Evolutionary conservation across 2,329 filamentous ascomycete species (phyloP), one percentile per base, ranked within the genome.

Genomic region (Alternaria triticina): DNA sequence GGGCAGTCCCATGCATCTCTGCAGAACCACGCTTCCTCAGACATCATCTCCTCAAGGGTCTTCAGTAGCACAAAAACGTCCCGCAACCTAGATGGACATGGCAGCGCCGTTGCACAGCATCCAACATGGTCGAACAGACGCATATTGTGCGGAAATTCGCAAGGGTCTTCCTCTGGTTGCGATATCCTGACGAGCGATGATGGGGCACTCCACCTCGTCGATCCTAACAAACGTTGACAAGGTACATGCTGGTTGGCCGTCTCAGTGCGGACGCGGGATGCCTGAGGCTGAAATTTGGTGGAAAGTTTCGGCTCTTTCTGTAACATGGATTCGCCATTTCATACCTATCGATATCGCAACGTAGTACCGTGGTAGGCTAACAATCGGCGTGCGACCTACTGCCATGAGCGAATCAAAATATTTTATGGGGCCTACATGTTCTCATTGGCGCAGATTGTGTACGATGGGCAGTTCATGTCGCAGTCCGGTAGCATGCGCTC

Each of bases 11-110:
- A 71, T 57, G 69, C 66, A 15, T 73, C 67, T 58, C 59, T 75
- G 47, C 63, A 65, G 47, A 73, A 74, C 68, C 71, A 75, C 62
- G 67, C 65, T 66, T 74, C 70, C 56, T 65, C 45, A 54, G 63
- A 61, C 58, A 51, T 54, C 23, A 52, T 51, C 22, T 54, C 54
- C 27, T 60, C 59, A 44, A 51, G 54, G 47, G 57, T 65, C 54
- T 65, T 54, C 46, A 62, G 62, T 68, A 57, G 62, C 44, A 62
- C 66, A 59, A 64, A 54, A 69, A 70, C 63, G 68, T 70, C 62
- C 58, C 62, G 67, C 65, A 60, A 55, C 45, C 59, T 70, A 61
- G 69, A 68, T 55, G 66, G 51, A 51, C 30, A 46, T 30, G 20
- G 47, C 43, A 54, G 47, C 58, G 51, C 36, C 43, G 54, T 49